A percentile compares a stretch with the other conserved stretches of the same genome.
phyloP scores from a whole-genome alignment of 2,329 filamentous ascomycete species.

The Cordyceps cateniannulata region DNA sequence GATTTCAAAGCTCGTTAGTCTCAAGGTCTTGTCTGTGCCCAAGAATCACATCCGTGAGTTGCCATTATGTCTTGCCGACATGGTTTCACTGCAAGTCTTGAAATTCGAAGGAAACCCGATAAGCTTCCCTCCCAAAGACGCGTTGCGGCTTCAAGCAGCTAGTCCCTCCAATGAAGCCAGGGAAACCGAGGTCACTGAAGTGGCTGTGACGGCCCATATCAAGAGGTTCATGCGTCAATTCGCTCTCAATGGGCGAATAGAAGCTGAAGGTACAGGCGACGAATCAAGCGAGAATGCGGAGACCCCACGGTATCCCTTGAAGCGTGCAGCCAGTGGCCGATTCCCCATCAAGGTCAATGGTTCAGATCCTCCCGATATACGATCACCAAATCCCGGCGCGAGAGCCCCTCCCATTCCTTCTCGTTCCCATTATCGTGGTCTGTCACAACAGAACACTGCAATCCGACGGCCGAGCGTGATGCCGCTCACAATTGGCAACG shows the following conservation, averaged over 20 bases:
- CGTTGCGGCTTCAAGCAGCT: constrained; percentile 52
- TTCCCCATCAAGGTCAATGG: constrained; percentile 70
- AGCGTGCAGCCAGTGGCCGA: constrained; percentile 56
- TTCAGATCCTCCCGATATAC: constrained; percentile 58
- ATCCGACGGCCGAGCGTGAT: constrained; percentile 67
- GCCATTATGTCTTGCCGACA: constrained; percentile 78
- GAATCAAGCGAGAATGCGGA: constrained; percentile 69
- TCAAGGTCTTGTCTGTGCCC: constrained; percentile 84
- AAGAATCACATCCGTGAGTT: constrained; percentile 82
- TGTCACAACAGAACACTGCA: constrained; percentile 60
- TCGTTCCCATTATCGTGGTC: constrained; percentile 68
- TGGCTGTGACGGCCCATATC: constrained; percentile 53
- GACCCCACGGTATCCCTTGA: constrained; percentile 65
- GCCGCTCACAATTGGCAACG: constrained; percentile 61
- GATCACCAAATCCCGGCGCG: constrained; percentile 55
- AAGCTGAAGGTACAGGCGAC: constrained; percentile 51
- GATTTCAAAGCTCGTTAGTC: constrained; percentile 70
- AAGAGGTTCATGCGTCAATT: constrained; percentile 54
- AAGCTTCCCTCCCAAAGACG: constrained; percentile 67
- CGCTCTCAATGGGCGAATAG: constrained; percentile 43
- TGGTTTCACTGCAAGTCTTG: constrained; percentile 81
- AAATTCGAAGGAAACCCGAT: constrained; percentile 88
- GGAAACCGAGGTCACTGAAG: constrained; percentile 59
- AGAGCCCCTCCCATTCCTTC: constrained; percentile 72
- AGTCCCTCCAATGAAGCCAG: constrained; percentile 49